Evolutionary conservation across 495 filamentous ascomycete species (phyloP), one percentile per base, ranked within the genome.

Genomic region (Neurospora sp.): DNA sequence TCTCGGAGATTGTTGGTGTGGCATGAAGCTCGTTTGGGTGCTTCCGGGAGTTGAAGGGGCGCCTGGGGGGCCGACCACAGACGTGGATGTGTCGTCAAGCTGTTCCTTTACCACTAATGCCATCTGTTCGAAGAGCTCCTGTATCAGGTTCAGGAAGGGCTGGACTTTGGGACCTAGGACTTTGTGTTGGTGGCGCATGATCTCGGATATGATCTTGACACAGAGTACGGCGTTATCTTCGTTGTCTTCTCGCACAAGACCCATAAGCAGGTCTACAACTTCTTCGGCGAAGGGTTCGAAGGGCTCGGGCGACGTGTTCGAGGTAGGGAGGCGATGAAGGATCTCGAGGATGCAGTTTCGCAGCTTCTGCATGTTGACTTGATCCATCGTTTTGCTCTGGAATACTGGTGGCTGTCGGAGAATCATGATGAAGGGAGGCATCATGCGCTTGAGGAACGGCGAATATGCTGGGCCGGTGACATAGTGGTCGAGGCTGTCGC

Each of bases 151-250:
- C 49, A 99, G 83, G 83, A 98, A 98, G 4, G 90, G 88, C 80
- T 98, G 96, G 6, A 97, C 96, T 75, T 91, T 93, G 44, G 87
- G 85, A 11, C 87, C 86, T 11, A 95, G 90, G 12, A 91, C 90
- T 84, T 94, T 96, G 42, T 91, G 88, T 78, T 97, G 97, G 78
- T 97, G 93, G 31, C 96, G 90, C 86, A 95, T 92, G 79, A 98
- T 89, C 78, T 99, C 96, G 87, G 97, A 97, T 71, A 97, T 93
- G 2, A 94, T 97, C 85, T 98, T 98, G 87, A 99, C 95, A 79
- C 95, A 98, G 72, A 99, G 85, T 16, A 97, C 93, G 3, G 95
- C 96, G 85, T 99, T 99, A 62, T 99, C 96, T 80, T 99, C 96
- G 77, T 99, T 99, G 80, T 99, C 96, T 60, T 88, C 90, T 73